phyloP scores from a whole-genome alignment of 768 basidiomycete species.

The Asterophora lycoperdoides region DNA sequence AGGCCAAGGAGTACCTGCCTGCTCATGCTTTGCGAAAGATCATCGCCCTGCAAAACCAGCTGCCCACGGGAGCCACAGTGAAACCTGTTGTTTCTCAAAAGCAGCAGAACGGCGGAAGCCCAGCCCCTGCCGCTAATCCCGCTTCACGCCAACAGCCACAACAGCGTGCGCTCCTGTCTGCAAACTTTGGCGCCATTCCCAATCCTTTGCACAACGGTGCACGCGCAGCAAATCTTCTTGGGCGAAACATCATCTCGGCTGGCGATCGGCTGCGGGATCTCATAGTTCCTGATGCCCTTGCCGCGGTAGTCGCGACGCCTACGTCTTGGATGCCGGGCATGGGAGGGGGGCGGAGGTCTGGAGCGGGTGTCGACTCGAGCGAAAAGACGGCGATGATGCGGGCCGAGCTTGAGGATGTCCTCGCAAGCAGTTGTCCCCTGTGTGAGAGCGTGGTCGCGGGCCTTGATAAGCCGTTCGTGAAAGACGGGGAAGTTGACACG shows the following conservation, averaged over 20 bases:
- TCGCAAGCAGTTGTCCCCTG: constrained; percentile 87
- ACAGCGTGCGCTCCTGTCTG: constrained; percentile 68
- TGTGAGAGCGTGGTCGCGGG: constrained; percentile 88
- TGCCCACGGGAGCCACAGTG: constrained; percentile 52
- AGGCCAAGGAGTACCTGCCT: constrained; percentile 93
- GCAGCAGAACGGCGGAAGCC: constrained; percentile 31
- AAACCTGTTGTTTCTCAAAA: constrained; percentile 8
- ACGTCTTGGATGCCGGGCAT: constrained; percentile 76
- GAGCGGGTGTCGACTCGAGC: constrained; percentile 47
- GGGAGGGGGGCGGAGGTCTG: constrained; percentile 46
- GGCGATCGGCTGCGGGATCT: constrained; percentile 88
- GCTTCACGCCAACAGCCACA: constrained; percentile 39
- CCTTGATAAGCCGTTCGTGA: constrained; percentile 83
- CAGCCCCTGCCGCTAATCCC: constrained; percentile 24
- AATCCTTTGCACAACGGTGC: constrained; percentile 59
- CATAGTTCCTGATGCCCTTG: constrained; percentile 91
- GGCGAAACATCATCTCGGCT: constrained; percentile 79
- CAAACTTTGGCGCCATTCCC: constrained; percentile 57
- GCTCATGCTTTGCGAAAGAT: constrained; percentile 80
- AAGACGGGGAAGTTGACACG: constrained; percentile 70
- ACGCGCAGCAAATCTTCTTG: constrained; percentile 62
- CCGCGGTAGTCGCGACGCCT: constrained; percentile 74
- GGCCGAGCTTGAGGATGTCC: constrained; percentile 81
- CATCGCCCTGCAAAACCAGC: constrained; percentile 77
- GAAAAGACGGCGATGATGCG: constrained; percentile 70